Base-by-base conservation (phyloP, 176 grass and related monocot genomes). In the Triticum monococcum region DNA sequence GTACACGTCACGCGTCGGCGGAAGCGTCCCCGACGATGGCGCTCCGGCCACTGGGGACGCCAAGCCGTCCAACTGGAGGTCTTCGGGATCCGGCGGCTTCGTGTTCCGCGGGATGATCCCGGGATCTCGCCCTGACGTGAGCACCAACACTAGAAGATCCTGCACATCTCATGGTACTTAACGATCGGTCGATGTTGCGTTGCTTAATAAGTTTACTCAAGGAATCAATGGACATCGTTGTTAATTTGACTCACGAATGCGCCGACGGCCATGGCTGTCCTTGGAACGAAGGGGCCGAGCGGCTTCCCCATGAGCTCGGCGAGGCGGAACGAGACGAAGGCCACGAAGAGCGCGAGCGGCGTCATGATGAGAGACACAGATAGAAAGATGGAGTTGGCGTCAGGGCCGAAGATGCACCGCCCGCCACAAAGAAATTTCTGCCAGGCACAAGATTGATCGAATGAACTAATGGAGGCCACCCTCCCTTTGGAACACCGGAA, bases 401-500 rank as follows among this genome's bases (percentile, higher is more conserved):
- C 96, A 26, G 93, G 96, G 48, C 96, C 96, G 86, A 98, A 96
- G 89, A 98, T 89, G 72, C 95, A 79, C 76, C 96, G 83, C 4
- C 93, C 96, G 38, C 93, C 96, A 5, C 91, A 83, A 35, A 89
- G 86, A 84, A 98, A 98, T 85, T 56, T 93, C 93, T 95, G 84
- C 38, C 61, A 75, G 41, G 72, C 1, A 50, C 2, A n/a, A 2
- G 8, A 81, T 36, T 25, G 9, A 70, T 54, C 18, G 9, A 81
- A 41, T 72, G 11, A 75, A 50, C 26, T 75, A 28, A 75, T 75
- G 8, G 23, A 75, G 13, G 43, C 25, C 43, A 8, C 13, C 25
- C 4, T 75, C 25, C 43, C 13, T 31, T 76, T 74, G 4, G 17
- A 52, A 30, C 13, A 73, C 7, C 2, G 2, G 7, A 69, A 69